Base-by-base conservation (phyloP, 1,284 basidiomycete genomes). In the Naganishia albida region DNA sequence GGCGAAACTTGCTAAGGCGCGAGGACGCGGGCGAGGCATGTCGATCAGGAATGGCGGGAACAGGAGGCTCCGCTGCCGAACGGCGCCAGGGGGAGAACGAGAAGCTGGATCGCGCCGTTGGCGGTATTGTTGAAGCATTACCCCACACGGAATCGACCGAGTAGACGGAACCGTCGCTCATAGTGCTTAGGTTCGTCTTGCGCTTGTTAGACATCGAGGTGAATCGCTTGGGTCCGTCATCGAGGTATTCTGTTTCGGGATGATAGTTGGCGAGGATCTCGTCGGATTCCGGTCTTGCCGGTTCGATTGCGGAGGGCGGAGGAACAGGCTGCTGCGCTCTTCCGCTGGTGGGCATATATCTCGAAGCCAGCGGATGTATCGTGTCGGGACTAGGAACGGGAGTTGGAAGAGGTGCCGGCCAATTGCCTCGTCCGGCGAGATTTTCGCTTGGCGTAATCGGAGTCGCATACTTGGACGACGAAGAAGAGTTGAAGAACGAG, bases 71-170 rank as follows among this genome's bases (percentile, higher is more conserved):
- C 3, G 39, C 38, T 10, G 28, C 39, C 34, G 48, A 49, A 13
- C 46, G 57, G 18, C 46, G 46, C 57, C 57, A 60, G 1, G 57
- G 57, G 12, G 49, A n/a, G 23, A 50, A 40, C 18, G 57, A 50
- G 1, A 59, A n/a, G 25, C 57, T 60, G 1, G 57, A 60, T 16
- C 57, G 46, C n/a, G 57, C 57, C 40, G 46, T 60, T 13, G 57
- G 57, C 23, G 46, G 57, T n/a, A 39, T 39, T 28, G 49, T 46
- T 1, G 57, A 60, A 6, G 57, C 57, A 13, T 60, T 60, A 7
- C 57, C 57, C 57, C 57, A 60, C 16, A 60, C 39, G 34, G 57
- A 60, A 42, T 60, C 57, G 12, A 60, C 46, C 20, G 57, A 60
- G 26, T 60, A 60, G 34, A 42, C 23, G 23, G 46, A 50, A 1